Conservation (phyloP, 1,139 yeast genomes). For the Scheffersomyces parashehatae region DNA sequence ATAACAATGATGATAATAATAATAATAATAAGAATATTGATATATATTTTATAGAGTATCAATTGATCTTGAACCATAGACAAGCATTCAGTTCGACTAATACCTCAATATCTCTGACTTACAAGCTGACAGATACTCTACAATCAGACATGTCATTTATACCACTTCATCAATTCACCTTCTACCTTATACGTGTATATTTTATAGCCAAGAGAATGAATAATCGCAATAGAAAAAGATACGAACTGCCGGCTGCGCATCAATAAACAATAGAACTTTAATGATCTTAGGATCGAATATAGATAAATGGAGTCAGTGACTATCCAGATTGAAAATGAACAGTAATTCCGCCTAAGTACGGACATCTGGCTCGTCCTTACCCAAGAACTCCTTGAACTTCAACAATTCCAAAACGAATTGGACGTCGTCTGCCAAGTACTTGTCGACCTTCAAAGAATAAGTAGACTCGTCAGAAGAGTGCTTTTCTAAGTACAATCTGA, state of each 20-base stretch:
- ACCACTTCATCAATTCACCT: no score
- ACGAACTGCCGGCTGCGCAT: background rate
- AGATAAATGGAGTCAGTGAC: no score
- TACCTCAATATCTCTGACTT: no score
- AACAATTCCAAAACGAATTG: conserved; percentile 64
- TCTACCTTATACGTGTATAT: conserved; percentile 1
- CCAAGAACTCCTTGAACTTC: conserved; percentile 71
- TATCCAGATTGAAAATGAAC: background rate
- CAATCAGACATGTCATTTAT: no score
- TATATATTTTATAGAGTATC: no score
- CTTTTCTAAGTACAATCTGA: conserved; percentile 87
- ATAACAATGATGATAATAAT: no score
- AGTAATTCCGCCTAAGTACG: conserved; percentile 51
- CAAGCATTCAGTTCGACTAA: no score
- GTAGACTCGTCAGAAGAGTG: conserved; percentile 63
- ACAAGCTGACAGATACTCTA: no score
- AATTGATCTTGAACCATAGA: no score
- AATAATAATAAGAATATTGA: no score
- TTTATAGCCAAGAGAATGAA: conserved; percentile 9
- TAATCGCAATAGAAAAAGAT: conserved; percentile 4
- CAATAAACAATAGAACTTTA: no score
- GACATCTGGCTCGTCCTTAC: conserved; percentile 87
- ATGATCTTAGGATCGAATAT: no score
- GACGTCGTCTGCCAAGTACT: conserved; percentile 66
- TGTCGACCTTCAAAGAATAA: conserved; percentile 60